Conservation (phyloP, 179 eudicot genomes). For the Drosera spatulata region DNA sequence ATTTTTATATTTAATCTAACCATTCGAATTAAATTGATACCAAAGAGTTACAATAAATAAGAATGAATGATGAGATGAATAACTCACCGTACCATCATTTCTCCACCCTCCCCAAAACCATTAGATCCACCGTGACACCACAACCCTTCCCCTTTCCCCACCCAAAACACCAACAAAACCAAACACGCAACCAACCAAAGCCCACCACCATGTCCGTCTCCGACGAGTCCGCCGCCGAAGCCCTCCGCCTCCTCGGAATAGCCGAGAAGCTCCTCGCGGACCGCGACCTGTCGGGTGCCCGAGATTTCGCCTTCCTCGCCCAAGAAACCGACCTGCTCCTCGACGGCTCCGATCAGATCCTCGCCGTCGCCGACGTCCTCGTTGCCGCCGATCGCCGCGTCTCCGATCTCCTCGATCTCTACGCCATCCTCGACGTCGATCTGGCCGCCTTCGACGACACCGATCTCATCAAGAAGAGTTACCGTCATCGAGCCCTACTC, state of each 20-base stretch:
- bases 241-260: conserved; percentile 44
- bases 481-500: conserved; percentile 73
- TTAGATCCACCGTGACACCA: neutral
- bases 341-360: conserved; percentile 25
- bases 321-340: conserved; percentile 65
- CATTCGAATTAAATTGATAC: no score
- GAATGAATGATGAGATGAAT: no score
- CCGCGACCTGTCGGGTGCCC: conserved; percentile 43
- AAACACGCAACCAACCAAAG: neutral
- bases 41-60: no score
- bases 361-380: conserved; percentile 35
- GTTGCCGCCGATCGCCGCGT: conserved; percentile 56
- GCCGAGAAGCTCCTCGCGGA: conserved; percentile 61
- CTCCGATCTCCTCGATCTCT: conserved; percentile 69
- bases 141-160: neutral
- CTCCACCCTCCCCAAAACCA: no score
- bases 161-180: neutral
- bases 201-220: neutral
- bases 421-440: conserved; percentile 46
- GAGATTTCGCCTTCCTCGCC: conserved; percentile 73
- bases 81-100: no score
- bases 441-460: conserved; percentile 28
- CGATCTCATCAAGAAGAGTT: conserved; percentile 49
- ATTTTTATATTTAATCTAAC: no score
- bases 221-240: conserved; percentile 26